A percentile compares a stretch with the other conserved stretches of the same genome.
Evolutionary conservation across 768 basidiomycete species (phyloP).

Genomic region (Boletus barrowsii): DNA sequence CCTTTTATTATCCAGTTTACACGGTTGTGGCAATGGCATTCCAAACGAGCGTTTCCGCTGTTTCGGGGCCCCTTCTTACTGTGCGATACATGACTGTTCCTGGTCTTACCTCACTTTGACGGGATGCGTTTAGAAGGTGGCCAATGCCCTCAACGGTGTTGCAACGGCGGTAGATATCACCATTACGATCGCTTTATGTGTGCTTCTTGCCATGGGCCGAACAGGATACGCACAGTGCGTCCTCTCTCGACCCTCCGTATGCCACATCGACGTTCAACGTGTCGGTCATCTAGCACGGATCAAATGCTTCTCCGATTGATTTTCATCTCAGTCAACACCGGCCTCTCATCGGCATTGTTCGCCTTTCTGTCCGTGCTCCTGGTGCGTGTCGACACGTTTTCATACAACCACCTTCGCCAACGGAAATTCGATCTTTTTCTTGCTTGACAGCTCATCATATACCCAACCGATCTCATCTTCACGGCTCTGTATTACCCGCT

Average conservation of each 20-base stretch:
- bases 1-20: constrained; percentile 11
- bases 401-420: neutral
- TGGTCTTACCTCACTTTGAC: constrained; percentile 1
- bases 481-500: constrained; percentile 29
- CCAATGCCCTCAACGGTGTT: constrained; percentile 10
- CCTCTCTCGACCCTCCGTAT: neutral
- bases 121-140: constrained; percentile 9
- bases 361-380: constrained; percentile 19
- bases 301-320: constrained; percentile 23
- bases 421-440: neutral
- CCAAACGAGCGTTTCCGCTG: constrained; percentile 13
- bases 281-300: constrained; percentile 19
- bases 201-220: constrained; percentile 23
- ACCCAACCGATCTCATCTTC: constrained; percentile 22
- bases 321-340: constrained; percentile 24
- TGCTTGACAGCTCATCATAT: constrained; percentile 17
- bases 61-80: constrained; percentile 19
- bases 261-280: neutral
- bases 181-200: constrained; percentile 21
- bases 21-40: constrained; percentile 9
- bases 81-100: constrained; percentile 3
- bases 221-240: constrained; percentile 22
- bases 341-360: constrained; percentile 23
- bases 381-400: constrained; percentile 12
- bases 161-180: constrained; percentile 17